Percentiles rank a stretch among this genome's conserved stretches.
Evolutionary conservation across 495 filamentous ascomycete genomes (phyloP).

Genomic region (Chaetomium tenue): DNA sequence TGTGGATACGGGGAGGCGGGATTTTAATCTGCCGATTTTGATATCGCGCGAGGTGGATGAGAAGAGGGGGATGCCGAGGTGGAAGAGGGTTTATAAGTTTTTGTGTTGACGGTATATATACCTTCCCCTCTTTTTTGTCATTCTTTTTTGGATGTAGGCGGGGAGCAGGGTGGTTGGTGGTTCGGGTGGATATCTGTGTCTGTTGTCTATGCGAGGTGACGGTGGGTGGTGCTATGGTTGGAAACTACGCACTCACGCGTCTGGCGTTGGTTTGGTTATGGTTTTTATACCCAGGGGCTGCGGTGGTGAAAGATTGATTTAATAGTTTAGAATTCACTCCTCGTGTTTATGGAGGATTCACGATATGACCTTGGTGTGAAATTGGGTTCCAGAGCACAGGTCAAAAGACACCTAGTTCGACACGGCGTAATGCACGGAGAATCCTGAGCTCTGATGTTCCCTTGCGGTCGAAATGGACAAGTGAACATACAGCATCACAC

Average conservation of each 20-base stretch:
- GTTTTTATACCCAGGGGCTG: neutral
- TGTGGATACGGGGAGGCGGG: conserved; percentile 81
- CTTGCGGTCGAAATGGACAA: neutral
- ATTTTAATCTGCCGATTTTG: conserved; percentile 73
- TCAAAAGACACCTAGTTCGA: no score
- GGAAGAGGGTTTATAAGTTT: conserved; percentile 74
- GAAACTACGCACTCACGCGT: neutral
- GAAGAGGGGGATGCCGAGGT: conserved; percentile 67
- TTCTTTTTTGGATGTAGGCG: neutral
- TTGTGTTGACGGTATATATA: conserved; percentile 40
- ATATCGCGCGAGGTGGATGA: conserved; percentile 75
- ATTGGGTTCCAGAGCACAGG: no score
- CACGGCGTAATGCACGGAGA: no score
- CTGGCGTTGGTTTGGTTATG: neutral
- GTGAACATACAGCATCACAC: neutral
- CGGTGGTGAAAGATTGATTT: neutral
- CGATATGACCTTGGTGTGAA: no score
- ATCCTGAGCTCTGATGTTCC: neutral
- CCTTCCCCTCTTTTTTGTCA: neutral
- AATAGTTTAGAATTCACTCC: neutral
- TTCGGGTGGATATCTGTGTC: neutral
- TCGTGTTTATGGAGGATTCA: no score
- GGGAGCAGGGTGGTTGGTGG: neutral
- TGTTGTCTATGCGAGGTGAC: no score
- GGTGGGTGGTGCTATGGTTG: neutral